phyloP scores from a whole-genome alignment of 257 asterid genomes.

The Jacaranda copaia region DNA sequence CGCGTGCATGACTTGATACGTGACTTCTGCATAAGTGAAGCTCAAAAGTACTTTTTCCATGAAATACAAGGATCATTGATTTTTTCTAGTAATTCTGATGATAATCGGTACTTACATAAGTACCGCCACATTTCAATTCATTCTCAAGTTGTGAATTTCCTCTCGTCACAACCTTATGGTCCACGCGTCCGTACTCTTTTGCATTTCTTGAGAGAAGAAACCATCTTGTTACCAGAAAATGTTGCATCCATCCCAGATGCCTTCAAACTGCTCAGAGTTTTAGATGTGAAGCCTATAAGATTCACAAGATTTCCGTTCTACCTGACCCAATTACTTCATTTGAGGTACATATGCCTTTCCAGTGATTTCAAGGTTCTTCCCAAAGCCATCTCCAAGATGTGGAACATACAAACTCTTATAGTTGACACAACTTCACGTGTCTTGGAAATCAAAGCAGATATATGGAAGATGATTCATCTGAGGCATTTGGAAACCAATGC shows the following conservation, averaged over 20 bases:
- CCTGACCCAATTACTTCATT: slow-evolving; percentile 21
- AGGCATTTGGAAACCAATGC: slow-evolving; percentile 51
- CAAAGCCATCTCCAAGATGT: slow-evolving; percentile 28
- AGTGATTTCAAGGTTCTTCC: slow-evolving; percentile 35
- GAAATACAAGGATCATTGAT: no score
- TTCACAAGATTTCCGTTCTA: slow-evolving; percentile 37
- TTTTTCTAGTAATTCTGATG: no score
- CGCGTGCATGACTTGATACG: slow-evolving; percentile 46
- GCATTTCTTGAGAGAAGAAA: slow-evolving; percentile 28
- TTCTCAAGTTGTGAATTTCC: slow-evolving; percentile 32
- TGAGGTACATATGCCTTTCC: slow-evolving; percentile 43
- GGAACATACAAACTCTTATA: slow-evolving; percentile 47
- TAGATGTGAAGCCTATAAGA: slow-evolving; percentile 40
- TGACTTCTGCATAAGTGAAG: background rate
- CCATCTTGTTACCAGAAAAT: slow-evolving; percentile 1
- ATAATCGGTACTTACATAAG: background rate
- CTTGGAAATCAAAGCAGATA: slow-evolving; percentile 33
- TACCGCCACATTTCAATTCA: slow-evolving; percentile 45
- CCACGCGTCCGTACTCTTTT: slow-evolving; percentile 44
- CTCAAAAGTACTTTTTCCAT: no score
- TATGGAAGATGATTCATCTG: slow-evolving; percentile 45
- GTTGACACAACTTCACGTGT: slow-evolving; percentile 26
- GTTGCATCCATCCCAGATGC: slow-evolving; percentile 34
- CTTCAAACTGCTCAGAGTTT: slow-evolving; percentile 43
- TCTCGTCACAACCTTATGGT: slow-evolving; percentile 29